A percentile compares a stretch with the other conserved stretches of the same genome.
Evolutionary conservation across 768 basidiomycete species (phyloP).

Genomic region (Trametes punicea): DNA sequence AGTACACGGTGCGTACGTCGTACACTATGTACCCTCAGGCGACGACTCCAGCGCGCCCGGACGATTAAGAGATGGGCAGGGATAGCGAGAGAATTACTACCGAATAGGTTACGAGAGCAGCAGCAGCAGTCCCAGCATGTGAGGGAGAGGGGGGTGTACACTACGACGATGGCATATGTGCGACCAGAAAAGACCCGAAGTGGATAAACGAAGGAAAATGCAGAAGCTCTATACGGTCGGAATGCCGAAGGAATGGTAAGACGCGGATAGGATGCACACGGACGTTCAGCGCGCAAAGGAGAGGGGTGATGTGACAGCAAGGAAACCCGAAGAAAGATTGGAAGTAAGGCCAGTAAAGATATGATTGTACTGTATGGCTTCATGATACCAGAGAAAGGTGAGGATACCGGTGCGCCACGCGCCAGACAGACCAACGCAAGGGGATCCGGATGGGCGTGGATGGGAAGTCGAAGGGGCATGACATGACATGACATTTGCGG

Average conservation of each 20-base stretch:
- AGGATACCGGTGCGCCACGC: neutral
- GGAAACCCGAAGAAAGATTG: neutral
- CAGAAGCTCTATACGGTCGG: neutral
- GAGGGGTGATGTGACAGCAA: neutral
- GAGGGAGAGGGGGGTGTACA: neutral
- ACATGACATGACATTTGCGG: neutral
- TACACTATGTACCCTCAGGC: neutral
- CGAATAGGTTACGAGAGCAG: neutral
- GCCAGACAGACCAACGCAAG: neutral
- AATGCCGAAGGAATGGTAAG: neutral
- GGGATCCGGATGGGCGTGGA: neutral
- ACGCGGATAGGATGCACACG: neutral
- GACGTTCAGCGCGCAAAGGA: neutral
- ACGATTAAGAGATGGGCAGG: neutral
- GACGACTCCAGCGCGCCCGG: too few species aligned
- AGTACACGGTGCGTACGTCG: neutral
- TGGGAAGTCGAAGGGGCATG: neutral
- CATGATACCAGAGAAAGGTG: constrained; percentile 1
- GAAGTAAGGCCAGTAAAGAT: neutral
- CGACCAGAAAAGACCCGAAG: neutral
- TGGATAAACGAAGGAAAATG: neutral
- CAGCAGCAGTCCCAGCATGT: neutral
- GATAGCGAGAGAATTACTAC: neutral
- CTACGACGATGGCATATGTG: neutral
- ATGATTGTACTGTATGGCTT: constrained; percentile 8